Base-by-base conservation (phyloP, 2,329 filamentous ascomycete genomes). In the Huntiella savannae region DNA sequence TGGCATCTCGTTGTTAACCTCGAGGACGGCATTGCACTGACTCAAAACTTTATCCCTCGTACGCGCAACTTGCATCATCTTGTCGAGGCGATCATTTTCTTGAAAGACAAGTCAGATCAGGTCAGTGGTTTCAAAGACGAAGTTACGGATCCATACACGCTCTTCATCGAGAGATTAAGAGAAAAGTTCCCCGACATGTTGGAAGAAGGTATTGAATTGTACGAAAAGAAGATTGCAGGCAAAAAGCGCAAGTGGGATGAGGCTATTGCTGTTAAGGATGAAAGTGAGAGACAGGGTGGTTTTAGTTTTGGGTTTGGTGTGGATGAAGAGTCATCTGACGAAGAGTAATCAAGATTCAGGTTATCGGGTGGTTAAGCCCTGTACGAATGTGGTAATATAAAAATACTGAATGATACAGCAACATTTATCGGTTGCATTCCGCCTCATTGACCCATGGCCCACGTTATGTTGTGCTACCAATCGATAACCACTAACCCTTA, bases 1-100 rank as follows among this genome's bases (percentile, higher is more conserved):
- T 96, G 91, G 78, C 88, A 96, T 66, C 66, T 96, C 32, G 91
- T 96, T 7, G 78, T 96, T 40, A 96, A 96, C 57, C 65, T 94
- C 1, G 81, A 86, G 54, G 70, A 75, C 10, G 81, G 82, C 38
- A 82, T 96, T 52, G 91, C 88, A 3, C 70, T 96, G 52, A 96
- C 88, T 5, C 88, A 96, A 59, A 96, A 96, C 58, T 95, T 96
- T 57, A 83, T 96, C 10, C 87, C 91, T 35, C 65, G 66, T 51
- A 76, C 75, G 3, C 58, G 59, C 3, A 60, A 54, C 38, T 52
- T 64, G 12, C 59, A 61, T 32, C 80, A 88, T 55, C 62, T 95
- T 2, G 66, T 71, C 0, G 76, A 84, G 38, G 86, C 86, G 0
- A 60, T 96, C 45, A 73, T 73, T 1, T 96, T 96, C 55, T 61